Conservation (phyloP, 2,329 filamentous ascomycete species). For the Monascus ruber region DNA sequence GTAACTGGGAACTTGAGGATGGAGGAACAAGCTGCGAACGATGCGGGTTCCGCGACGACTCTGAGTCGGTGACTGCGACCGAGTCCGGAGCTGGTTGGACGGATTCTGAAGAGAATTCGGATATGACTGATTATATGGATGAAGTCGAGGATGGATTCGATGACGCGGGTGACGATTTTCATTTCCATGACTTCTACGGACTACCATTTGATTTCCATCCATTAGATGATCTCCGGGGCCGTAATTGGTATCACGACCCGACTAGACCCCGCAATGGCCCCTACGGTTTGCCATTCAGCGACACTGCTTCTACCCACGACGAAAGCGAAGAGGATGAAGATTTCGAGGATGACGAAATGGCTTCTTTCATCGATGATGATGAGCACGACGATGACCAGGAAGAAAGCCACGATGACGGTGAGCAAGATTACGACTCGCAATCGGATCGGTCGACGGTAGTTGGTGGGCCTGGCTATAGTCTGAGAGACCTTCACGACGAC, state of each 20-base stretch:
- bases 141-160: slow-evolving; percentile 20
- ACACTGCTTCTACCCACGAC: slow-evolving; percentile 3
- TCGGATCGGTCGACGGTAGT: slow-evolving; percentile 25
- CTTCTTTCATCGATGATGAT: slow-evolving; percentile 26
- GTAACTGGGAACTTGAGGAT: slow-evolving; percentile 53
- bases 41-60: slow-evolving; percentile 44
- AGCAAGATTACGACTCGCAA: slow-evolving; percentile 11
- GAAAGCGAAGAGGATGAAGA: slow-evolving; percentile 16
- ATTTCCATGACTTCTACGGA: slow-evolving; percentile 7
- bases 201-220: slow-evolving; percentile 7
- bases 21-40: slow-evolving; percentile 38
- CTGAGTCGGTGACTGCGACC: slow-evolving; percentile 28
- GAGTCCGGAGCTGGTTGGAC: slow-evolving; percentile 29
- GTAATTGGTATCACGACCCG: background rate
- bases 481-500: slow-evolving; percentile 6
- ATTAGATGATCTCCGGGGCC: slow-evolving; percentile 4
- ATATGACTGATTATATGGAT: slow-evolving; percentile 32
- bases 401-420: slow-evolving; percentile 7
- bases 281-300: slow-evolving; percentile 1
- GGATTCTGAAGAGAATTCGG: slow-evolving; percentile 32
- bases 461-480: slow-evolving; percentile 9
- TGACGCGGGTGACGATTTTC: slow-evolving; percentile 17
- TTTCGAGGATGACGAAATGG: slow-evolving; percentile 19
- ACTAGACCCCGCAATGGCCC: background rate
- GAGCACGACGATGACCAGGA: slow-evolving; percentile 4